Base-by-base conservation (phyloP, 164 flowering plant species). In the Berberis thunbergii region DNA sequence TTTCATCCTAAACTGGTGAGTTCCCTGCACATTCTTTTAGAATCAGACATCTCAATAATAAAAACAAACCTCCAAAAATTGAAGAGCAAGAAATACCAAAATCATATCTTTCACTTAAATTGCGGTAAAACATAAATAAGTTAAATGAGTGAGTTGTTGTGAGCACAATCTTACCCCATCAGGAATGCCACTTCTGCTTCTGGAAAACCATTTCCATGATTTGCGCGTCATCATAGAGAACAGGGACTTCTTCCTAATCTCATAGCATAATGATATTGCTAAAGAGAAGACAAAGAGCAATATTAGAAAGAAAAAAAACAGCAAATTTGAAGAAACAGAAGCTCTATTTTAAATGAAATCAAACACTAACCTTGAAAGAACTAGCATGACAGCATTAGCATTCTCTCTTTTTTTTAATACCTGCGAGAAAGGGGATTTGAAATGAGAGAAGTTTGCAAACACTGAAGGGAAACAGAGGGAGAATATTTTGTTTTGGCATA, bases 1-100 rank as follows among this genome's bases (percentile, higher is more conserved):
- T 67, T 77, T 87, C 93, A 89, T 85, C 78, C 75, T 87, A 53
- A 65, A 48, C 56, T 83, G 81, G 45, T 73, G 61, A 63, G 72
- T 77, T 70, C 79, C 88, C 92, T 89, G 86, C 81, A 78, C 43
- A 49, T 57, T 41, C 26, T 26, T 26, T 26, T 26, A 26, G 26
- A 26, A 26, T 8, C 4, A 61, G 64, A 8, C 54, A 54, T 63
- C 40, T 38, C 53, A 61, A 11, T 43, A 1, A 12, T 43, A 5
- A 38, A 58, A 57, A 8, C 13, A 39, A 44, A 70, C 62, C 49
- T 44, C 43, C 43, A 6, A 43, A 39, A 5, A 26, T 0, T 26
- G 0, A 26, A 26, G 26, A 26, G 26, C 26, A 26, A 26, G 26
- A 26, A 26, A 26, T 26, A 2, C 3, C 3, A 57, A 41, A 8